Conservation (phyloP, 2,329 filamentous ascomycete species). For the Ciborinia camelliae region DNA sequence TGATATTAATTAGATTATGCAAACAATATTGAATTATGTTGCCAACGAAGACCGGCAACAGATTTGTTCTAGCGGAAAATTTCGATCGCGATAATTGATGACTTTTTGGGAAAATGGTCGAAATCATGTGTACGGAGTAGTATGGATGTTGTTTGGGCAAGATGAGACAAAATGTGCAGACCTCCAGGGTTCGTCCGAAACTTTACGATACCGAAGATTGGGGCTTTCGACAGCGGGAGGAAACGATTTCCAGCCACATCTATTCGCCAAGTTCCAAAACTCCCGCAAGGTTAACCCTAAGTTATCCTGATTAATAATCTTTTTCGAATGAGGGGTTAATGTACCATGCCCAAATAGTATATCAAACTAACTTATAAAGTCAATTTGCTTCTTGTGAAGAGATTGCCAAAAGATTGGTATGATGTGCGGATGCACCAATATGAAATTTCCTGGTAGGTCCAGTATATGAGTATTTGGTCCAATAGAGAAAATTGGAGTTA, state of each 20-base stretch:
- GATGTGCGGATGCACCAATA: neutral
- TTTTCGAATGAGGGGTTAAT: conserved; percentile 16
- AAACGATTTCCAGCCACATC: neutral
- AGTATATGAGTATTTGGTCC: neutral
- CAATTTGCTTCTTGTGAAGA: conserved; percentile 8
- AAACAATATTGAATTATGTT: conserved; percentile 16
- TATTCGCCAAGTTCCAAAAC: conserved; percentile 11
- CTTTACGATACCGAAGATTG: conserved; percentile 12
- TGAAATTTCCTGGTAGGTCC: conserved; percentile 2
- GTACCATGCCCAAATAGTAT: neutral
- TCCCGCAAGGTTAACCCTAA: conserved; percentile 2
- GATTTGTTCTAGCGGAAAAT: neutral
- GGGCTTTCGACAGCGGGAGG: conserved; percentile 14
- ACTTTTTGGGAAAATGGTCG: neutral
- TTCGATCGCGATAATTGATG: conserved; percentile 4
- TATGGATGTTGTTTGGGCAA: neutral
- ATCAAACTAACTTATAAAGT: neutral
- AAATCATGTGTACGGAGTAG: too few relatives aligned
- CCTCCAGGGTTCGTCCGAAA: conserved; percentile 14
- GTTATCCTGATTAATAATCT: neutral
- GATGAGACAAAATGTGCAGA: conserved; percentile 3
- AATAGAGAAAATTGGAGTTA: conserved; percentile 6
- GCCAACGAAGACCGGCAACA: conserved; percentile 5
- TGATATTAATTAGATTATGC: conserved; percentile 5
- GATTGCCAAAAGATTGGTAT: neutral